Evolutionary conservation across 2,329 filamentous ascomycete species (phyloP), one percentile per base, ranked within the genome.

Genomic region (Paracorniculantispora psalliotae): DNA sequence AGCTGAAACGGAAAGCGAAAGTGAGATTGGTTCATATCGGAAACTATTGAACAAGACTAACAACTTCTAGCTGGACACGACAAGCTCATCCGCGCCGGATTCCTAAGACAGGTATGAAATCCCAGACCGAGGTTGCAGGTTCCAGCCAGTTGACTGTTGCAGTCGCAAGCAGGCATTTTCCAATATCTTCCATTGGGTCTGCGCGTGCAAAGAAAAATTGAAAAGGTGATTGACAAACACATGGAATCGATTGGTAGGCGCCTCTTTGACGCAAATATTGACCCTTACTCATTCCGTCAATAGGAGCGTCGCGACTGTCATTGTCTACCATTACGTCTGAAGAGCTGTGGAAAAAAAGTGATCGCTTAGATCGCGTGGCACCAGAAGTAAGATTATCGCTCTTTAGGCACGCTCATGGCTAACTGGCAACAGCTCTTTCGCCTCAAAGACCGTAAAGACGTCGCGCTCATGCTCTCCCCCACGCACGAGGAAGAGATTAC

Each of bases 401-500:
- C 8, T 3, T 52, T 17, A 23, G 59, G 63, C 53, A 33, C 41
- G 13, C 19, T 53, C 46, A 30, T 10, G 12, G n/a, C 67, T 73
- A 47, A 73, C 56, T 19, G 46, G 30, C 48, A 5, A 12, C 66
- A 94, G 87, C 81, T 97, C 21, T 93, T 97, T 65, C 85, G 83
- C 44, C 83, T 97, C 49, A 75, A 81, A 47, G 94, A 97, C 72
- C 85, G 94, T 59, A 94, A 89, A 72, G 83, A 89, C 7, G 78
- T 82, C 1, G 79, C 82, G 4, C 90, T 90, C 62, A 80, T 99
- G 30, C 81, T 99, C 4, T 88, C 92, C 1, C 94, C 94, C 1
- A 99, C 94, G 0, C 94, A 99, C 62, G 94, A 99, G 69, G 94
- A 99, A 71, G 94, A 99, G 70, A 94, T 99, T 65, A 99, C 94